phyloP scores from a whole-genome alignment of 495 filamentous ascomycete species.

The Hypoxylon crocopeplum region DNA sequence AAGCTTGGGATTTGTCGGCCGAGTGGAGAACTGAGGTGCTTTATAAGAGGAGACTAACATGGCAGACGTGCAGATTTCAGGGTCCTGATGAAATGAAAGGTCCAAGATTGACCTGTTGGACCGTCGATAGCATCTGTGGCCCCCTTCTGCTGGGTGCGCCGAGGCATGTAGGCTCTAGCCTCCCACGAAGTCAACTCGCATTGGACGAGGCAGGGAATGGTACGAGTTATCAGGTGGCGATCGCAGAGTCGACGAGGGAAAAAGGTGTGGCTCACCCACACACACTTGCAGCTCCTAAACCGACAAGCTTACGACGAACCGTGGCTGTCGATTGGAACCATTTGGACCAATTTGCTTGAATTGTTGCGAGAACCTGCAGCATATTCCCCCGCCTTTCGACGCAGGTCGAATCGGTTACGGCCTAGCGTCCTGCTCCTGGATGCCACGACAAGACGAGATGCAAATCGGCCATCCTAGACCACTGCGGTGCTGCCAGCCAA shows the following conservation, averaged over 20 bases:
- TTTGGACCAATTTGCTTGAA: conserved; percentile 35
- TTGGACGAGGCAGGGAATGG: conserved; percentile 22
- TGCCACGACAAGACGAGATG: conserved; percentile 28
- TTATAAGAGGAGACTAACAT: conserved; percentile 19
- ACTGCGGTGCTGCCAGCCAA: conserved; percentile 31
- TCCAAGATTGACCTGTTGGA: conserved; percentile 12
- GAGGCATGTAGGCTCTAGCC: conserved; percentile 21
- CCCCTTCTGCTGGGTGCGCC: conserved; percentile 19
- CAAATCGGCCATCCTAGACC: conserved; percentile 37
- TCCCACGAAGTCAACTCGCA: conserved; percentile 21
- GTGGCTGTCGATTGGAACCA: conserved; percentile 34
- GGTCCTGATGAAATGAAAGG: conserved; percentile 22
- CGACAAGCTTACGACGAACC: conserved; percentile 32
- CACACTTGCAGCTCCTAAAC: conserved; percentile 13
- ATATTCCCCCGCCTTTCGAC: conserved; percentile 40
- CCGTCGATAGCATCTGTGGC: conserved; percentile 13
- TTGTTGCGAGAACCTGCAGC: conserved; percentile 35
- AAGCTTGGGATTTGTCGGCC: conserved; percentile 30
- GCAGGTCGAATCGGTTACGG: conserved; percentile 37
- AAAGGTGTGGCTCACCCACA: conserved; percentile 33
- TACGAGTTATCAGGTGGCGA: conserved; percentile 33
- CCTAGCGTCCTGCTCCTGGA: conserved; percentile 30
- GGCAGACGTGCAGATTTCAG: conserved; percentile 30
- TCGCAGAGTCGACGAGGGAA: conserved; percentile 14
- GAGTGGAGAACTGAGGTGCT: conserved; percentile 23